Evolutionary conservation across 305 asterid species (phyloP).

Genomic region (Fraxinus sp.): DNA sequence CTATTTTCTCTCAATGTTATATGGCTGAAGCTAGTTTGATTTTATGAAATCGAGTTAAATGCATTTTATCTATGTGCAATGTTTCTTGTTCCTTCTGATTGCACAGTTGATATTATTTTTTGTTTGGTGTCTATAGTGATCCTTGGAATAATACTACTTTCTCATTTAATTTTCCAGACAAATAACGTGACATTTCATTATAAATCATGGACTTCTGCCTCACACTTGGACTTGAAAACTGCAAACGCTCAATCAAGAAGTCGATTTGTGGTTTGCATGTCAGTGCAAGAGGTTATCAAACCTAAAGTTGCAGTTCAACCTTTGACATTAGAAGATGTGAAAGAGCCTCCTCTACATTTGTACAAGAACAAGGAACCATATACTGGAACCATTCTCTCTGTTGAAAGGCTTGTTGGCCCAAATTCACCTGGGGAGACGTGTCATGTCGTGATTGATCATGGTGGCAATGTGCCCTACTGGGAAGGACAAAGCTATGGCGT

Average conservation of each 20-base stretch:
- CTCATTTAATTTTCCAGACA: slow-evolving; percentile 40
- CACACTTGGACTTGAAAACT: slow-evolving; percentile 36
- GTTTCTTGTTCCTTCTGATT: neutral
- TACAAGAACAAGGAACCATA: slow-evolving; percentile 85
- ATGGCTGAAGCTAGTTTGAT: neutral
- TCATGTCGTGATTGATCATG: slow-evolving; percentile 92
- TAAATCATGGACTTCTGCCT: slow-evolving; percentile 39
- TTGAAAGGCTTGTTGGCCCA: slow-evolving; percentile 86
- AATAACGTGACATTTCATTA: slow-evolving; percentile 42
- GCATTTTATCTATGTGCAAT: neutral
- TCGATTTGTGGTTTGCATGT: slow-evolving; percentile 59
- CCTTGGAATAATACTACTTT: neutral
- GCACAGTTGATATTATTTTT: neutral
- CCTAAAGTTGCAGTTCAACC: slow-evolving; percentile 72
- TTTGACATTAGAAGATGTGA: slow-evolving; percentile 68
- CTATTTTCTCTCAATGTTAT: neutral
- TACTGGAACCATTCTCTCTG: slow-evolving; percentile 76
- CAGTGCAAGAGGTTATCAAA: slow-evolving; percentile 78
- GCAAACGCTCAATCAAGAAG: slow-evolving; percentile 33
- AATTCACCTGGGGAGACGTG: slow-evolving; percentile 95
- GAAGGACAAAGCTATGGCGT: slow-evolving; percentile 98
- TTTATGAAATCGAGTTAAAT: neutral
- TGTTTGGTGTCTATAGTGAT: neutral
- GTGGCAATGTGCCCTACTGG: slow-evolving; percentile 88
- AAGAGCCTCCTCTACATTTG: slow-evolving; percentile 80